These are phyloP conservation scores for Plasmopara viticola DNA, from an alignment of 352 stramenopile species.

Conservation along the genomic window DNA sequence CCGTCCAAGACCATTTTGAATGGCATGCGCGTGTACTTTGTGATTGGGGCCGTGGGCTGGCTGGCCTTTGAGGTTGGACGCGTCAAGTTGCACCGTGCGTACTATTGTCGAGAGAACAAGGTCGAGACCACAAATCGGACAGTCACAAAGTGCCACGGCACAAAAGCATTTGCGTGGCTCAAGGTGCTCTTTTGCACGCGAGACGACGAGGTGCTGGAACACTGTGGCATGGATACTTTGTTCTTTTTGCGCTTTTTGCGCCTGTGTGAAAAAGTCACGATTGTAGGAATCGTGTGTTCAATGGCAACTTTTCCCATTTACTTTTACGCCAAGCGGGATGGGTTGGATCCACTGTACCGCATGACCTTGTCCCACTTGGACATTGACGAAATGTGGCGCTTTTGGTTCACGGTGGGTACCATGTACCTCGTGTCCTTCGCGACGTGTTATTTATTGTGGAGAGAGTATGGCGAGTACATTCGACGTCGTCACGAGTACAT, in stretches of 20 bases:
- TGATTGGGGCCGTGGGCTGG: slow-evolving; percentile 59
- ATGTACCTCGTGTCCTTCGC: slow-evolving; percentile 62
- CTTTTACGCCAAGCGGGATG: slow-evolving; percentile 41
- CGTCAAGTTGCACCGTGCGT: slow-evolving; percentile 47
- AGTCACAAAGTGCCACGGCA: slow-evolving; percentile 30
- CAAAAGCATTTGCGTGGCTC: slow-evolving; percentile 49
- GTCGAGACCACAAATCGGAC: slow-evolving; percentile 43
- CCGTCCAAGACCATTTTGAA: slow-evolving; percentile 61
- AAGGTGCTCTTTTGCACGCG: slow-evolving; percentile 45
- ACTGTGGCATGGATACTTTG: slow-evolving; percentile 73
- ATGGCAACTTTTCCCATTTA: slow-evolving; percentile 73
- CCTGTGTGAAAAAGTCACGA: slow-evolving; percentile 65
- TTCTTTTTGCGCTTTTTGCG: slow-evolving; percentile 74
- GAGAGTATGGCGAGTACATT: slow-evolving; percentile 72
- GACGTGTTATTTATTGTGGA: slow-evolving; percentile 58
- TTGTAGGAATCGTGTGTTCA: slow-evolving; percentile 51
- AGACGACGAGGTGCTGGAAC: slow-evolving; percentile 63
- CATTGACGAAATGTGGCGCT: slow-evolving; percentile 46
- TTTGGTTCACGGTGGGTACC: slow-evolving; percentile 52
- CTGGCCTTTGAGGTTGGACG: slow-evolving; percentile 61
- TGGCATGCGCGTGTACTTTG: slow-evolving; percentile 57
- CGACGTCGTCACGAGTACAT: slow-evolving; percentile 73
- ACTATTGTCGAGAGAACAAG: slow-evolving; percentile 67
- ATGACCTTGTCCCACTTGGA: slow-evolving; percentile 68
- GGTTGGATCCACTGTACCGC: slow-evolving; percentile 38